These are phyloP conservation scores for Backusella mclennaniae DNA, from an alignment of 192 early-diverging fungal genomes.

Conservation along the genomic window DNA sequence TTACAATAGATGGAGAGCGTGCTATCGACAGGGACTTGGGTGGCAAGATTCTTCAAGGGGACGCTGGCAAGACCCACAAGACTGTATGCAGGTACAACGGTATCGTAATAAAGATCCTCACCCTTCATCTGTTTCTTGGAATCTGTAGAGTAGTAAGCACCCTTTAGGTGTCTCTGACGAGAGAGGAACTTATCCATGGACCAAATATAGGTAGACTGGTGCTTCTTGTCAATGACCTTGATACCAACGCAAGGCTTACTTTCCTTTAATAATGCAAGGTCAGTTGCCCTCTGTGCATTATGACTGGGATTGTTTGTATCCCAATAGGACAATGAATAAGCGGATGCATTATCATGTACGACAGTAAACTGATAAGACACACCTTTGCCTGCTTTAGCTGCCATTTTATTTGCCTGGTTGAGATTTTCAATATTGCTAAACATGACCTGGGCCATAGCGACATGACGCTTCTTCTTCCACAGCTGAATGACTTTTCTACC, in stretches of 20 bases:
- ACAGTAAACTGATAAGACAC: constrained; percentile 83
- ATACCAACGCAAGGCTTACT: constrained; percentile 51
- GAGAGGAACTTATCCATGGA: constrained; percentile 36
- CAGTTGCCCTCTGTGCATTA: constrained; percentile 31
- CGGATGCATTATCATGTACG: constrained; percentile 52
- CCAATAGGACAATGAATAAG: constrained; percentile 43
- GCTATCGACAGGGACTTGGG: constrained; percentile 42
- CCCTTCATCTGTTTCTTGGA: constrained; percentile 52
- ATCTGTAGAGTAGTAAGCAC: constrained; percentile 49
- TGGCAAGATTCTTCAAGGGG: constrained; percentile 39
- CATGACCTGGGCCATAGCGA: constrained; percentile 62
- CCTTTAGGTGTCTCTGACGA: constrained; percentile 37
- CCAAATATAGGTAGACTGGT: constrained; percentile 46
- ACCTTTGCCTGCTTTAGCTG: constrained; percentile 72
- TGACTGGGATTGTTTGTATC: constrained; percentile 40
- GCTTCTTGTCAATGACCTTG: constrained; percentile 52
- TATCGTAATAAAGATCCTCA: constrained; percentile 59
- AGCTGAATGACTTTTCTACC: constrained; percentile 39
- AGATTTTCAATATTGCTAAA: constrained; percentile 62
- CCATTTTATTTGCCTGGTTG: constrained; percentile 87
- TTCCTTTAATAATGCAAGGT: constrained; percentile 31
- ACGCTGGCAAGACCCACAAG: constrained; percentile 50
- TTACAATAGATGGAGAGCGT: constrained; percentile 41
- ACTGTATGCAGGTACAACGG: constrained; percentile 41
- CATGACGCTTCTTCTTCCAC: constrained; percentile 55